Conservation (phyloP, 495 filamentous ascomycete species). For the Neurospora africana region DNA sequence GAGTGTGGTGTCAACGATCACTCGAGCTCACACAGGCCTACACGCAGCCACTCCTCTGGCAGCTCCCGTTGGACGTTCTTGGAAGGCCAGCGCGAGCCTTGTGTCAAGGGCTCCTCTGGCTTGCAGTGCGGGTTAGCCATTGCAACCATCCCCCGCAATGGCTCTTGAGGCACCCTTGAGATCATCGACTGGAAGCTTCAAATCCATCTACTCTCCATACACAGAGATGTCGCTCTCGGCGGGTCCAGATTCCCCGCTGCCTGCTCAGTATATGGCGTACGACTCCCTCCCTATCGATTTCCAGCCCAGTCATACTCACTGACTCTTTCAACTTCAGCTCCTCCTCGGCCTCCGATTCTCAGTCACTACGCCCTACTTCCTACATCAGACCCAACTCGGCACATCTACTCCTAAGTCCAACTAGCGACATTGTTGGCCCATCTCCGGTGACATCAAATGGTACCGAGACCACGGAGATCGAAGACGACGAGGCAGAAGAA, state of each 20-base stretch:
- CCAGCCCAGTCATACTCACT: neutral
- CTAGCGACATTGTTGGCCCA: constrained; percentile 53
- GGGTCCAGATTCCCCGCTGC: constrained; percentile 39
- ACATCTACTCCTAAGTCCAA: constrained; percentile 34
- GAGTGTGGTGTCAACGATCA: neutral
- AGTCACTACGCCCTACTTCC: constrained; percentile 31
- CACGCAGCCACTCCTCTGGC: neutral
- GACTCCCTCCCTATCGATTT: neutral
- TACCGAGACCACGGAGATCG: constrained; percentile 61
- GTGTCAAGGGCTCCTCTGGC: neutral
- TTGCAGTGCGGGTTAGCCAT: neutral
- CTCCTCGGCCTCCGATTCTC: constrained; percentile 29
- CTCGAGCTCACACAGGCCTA: neutral
- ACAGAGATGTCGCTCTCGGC: constrained; percentile 48
- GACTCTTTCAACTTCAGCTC: constrained; percentile 19
- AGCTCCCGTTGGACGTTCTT: neutral
- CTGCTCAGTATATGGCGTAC: constrained; percentile 39
- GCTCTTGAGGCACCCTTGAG: constrained; percentile 50
- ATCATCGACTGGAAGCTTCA: constrained; percentile 42
- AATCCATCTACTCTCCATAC: constrained; percentile 49
- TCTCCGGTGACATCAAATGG: constrained; percentile 70
- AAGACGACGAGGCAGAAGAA: constrained; percentile 53
- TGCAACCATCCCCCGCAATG: constrained; percentile 27
- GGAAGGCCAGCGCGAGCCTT: neutral
- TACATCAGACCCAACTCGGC: constrained; percentile 29